Evolutionary conservation across 257 asterid genomes (phyloP), one percentile per base, ranked within the genome.

Genomic region (Handroanthus guayacan): DNA sequence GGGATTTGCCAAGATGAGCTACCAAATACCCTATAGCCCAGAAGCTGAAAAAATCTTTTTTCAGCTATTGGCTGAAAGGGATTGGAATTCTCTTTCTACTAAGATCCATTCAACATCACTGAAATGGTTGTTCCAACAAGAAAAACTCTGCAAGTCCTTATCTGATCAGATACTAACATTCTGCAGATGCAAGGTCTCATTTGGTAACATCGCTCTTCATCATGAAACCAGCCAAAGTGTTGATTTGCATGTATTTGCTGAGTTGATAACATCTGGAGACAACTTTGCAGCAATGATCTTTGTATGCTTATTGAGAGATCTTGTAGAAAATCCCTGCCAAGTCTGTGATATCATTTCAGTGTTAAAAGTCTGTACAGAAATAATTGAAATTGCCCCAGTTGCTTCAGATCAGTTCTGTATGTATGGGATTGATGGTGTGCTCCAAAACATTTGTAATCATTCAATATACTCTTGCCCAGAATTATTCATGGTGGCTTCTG

Each of bases 61-160:
- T 77, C 89, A 82, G 67, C 67, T 89, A 69, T 72, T 92, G 80
- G 86, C 82, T 61, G 93, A 91, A 75, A 87, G 84, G 67, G 91
- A 83, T 39, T 92, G 98, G 96, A 89, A 92, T 89, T 87, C 91
- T 74, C 89, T 91, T 77, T 80, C 91, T 54, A 77, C 86, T 38
- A 84, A 87, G 84, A 88, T 91, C 78, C 96, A 89, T 82, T 55
- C 82, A 57, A 84, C 87, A 62, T 89, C 99, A 48, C 79, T 91
- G 78, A 87, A 81, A 80, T 95, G 99, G 99, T 67, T 95, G 84
- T 92, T 95, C 85, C 99, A 92, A 81, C 99, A 95, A 83, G 98
- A 93, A 70, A 89, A 83, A 78, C 85, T 95, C 76, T 84, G 95
- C 82, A 84, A 83, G 77, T 56, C 84, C 71, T 78, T 95, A 77